phyloP scores from a whole-genome alignment of 805 yeast genomes.

The Saturnispora sekii region DNA sequence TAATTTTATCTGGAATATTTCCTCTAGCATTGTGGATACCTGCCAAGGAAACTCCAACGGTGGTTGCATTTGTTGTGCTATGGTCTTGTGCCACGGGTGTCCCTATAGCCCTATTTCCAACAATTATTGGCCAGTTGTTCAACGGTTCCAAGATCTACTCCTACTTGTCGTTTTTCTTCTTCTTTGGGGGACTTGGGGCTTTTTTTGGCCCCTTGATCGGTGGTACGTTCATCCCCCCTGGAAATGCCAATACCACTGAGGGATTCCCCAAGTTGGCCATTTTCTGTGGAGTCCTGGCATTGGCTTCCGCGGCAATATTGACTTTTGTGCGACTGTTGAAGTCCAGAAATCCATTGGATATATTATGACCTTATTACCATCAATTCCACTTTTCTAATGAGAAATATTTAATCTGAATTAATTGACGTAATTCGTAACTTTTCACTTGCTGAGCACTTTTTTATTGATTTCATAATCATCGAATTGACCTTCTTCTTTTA shows the following conservation, averaged over 20 bases:
- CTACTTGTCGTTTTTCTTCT: constrained; percentile 23
- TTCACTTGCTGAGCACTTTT: no score
- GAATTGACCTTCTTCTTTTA: no score
- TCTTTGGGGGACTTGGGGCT: constrained; percentile 23
- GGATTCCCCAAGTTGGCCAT: constrained; percentile 26
- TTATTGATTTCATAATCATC: no score
- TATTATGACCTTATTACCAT: background rate
- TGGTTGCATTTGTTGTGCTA: constrained; percentile 28
- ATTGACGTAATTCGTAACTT: no score
- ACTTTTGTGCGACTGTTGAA: constrained; percentile 6
- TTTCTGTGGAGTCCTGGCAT: constrained; percentile 24
- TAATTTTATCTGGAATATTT: constrained; percentile 27
- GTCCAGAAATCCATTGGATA: constrained; percentile 1
- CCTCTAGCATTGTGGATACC: constrained; percentile 41
- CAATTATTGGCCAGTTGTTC: constrained; percentile 28
- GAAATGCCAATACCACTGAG: constrained; percentile 8
- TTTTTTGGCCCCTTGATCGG: constrained; percentile 29
- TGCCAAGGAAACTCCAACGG: constrained; percentile 25
- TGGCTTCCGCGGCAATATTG: constrained; percentile 13
- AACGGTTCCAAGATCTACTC: constrained; percentile 22
- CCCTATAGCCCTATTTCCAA: constrained; percentile 27
- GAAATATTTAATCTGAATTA: background rate
- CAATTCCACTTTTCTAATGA: background rate
- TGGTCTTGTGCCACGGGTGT: constrained; percentile 30
- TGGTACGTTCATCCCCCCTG: constrained; percentile 26